phyloP scores from a whole-genome alignment of 768 basidiomycete genomes.

The Candolleomyces eurysporus region DNA sequence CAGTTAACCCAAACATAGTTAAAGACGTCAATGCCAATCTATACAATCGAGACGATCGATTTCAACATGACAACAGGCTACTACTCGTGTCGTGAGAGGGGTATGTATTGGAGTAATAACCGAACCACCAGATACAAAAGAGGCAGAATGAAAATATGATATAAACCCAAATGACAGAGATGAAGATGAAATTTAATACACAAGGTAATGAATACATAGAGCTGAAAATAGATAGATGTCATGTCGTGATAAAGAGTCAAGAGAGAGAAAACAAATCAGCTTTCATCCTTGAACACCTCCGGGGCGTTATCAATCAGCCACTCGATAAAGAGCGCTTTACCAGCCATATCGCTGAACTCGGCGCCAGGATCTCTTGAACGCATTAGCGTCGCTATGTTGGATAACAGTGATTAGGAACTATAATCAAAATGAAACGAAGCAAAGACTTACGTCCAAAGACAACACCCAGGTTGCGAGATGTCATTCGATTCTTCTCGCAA shows the following conservation, averaged over 20 bases:
- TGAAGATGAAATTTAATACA: neutral
- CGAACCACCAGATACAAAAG: neutral
- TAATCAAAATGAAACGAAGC: neutral
- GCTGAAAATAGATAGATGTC: neutral
- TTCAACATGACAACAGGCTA: no score
- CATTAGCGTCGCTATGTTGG: slow-evolving; percentile 80
- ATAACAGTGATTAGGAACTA: slow-evolving; percentile 13
- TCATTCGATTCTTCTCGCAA: slow-evolving; percentile 85
- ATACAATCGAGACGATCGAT: no score
- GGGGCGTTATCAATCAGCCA: slow-evolving; percentile 92
- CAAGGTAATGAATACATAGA: slow-evolving; percentile 4
- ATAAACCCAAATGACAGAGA: neutral
- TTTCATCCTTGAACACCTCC: slow-evolving; percentile 40
- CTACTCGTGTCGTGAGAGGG: neutral
- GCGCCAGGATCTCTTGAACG: slow-evolving; percentile 80
- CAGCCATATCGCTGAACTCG: slow-evolving; percentile 98
- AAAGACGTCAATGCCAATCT: no score
- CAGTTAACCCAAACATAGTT: no score
- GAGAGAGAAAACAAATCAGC: slow-evolving; percentile 12
- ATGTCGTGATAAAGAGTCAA: slow-evolving; percentile 1
- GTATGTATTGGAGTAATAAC: neutral
- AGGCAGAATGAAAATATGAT: neutral
- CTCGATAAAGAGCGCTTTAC: slow-evolving; percentile 89
- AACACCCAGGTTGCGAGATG: slow-evolving; percentile 90
- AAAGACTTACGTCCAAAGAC: slow-evolving; percentile 91